These are phyloP conservation scores for Lentinula aciculospora DNA, from an alignment of 768 basidiomycete genomes.

Conservation along the genomic window DNA sequence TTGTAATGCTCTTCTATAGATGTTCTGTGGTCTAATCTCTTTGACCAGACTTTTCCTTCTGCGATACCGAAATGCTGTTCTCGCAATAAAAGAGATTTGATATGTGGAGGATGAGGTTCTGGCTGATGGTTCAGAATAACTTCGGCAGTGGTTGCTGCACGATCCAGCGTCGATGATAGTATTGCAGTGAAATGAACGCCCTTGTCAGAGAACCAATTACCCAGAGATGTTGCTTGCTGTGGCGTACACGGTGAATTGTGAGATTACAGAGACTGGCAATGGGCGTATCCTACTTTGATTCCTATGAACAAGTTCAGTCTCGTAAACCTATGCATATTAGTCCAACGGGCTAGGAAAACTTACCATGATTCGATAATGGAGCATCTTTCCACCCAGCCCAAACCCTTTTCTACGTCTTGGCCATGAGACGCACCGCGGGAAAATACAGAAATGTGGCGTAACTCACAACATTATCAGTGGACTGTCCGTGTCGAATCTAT, in stretches of 20 bases:
- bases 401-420: slow-evolving; percentile 28
- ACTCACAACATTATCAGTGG: slow-evolving; percentile 67
- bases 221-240: slow-evolving; percentile 65
- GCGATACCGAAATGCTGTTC: slow-evolving; percentile 70
- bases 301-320: slow-evolving; percentile 27
- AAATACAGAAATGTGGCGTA: neutral
- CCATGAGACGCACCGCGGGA: slow-evolving; percentile 12
- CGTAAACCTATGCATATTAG: neutral
- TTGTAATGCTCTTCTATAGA: slow-evolving; percentile 44
- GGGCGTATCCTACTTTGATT: slow-evolving; percentile 38
- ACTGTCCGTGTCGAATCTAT: slow-evolving; percentile 74
- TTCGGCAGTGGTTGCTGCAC: slow-evolving; percentile 57
- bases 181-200: slow-evolving; percentile 45
- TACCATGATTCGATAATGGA: slow-evolving; percentile 71
- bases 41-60: slow-evolving; percentile 55
- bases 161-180: slow-evolving; percentile 61
- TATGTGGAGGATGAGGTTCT: slow-evolving; percentile 39
- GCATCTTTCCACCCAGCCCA: slow-evolving; percentile 81
- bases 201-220: slow-evolving; percentile 36
- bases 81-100: slow-evolving; percentile 44
- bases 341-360: slow-evolving; percentile 14
- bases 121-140: slow-evolving; percentile 46
- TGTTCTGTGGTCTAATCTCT: slow-evolving; percentile 21
- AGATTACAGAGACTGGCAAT: neutral
- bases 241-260: neutral